phyloP scores from a whole-genome alignment of 169 alveolate genomes.

The Plasmodium ovale region DNA sequence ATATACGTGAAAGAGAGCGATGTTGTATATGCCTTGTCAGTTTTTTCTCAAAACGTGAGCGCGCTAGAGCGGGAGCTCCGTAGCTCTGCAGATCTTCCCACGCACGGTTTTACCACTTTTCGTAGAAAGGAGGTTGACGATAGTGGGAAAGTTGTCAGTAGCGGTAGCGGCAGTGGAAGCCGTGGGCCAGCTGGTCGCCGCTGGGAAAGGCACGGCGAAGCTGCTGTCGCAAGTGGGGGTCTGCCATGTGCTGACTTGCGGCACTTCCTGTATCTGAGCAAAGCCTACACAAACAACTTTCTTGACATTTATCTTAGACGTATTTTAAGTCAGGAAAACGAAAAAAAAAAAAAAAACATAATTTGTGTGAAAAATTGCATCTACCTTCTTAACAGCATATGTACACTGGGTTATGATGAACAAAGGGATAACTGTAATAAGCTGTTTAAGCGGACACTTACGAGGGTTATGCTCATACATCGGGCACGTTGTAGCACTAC shows the following conservation, averaged over 20 bases:
- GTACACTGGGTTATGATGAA: conserved; percentile 19
- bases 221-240: too few relatives aligned
- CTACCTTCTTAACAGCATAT: conserved; percentile 14
- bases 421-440: neutral
- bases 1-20: neutral
- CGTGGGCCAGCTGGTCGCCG: too few relatives aligned
- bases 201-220: too few relatives aligned
- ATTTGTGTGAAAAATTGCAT: conserved; percentile 1
- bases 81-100: neutral
- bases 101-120: too few relatives aligned
- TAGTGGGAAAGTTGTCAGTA: too few relatives aligned
- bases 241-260: too few relatives aligned
- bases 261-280: too few relatives aligned
- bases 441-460: neutral
- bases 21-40: conserved; percentile 38
- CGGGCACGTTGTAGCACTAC: neutral
- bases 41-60: neutral
- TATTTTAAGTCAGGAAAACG: too few relatives aligned
- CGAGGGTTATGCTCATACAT: neutral
- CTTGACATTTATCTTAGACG: neutral
- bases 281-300: conserved; percentile 10
- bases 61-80: neutral
- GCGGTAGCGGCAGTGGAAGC: too few relatives aligned
- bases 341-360: neutral
- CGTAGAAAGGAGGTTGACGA: too few relatives aligned